Percentiles rank a stretch among this genome's conserved stretches.
Evolutionary conservation across 768 basidiomycete species (phyloP).

Genomic region (Trametes punicea): DNA sequence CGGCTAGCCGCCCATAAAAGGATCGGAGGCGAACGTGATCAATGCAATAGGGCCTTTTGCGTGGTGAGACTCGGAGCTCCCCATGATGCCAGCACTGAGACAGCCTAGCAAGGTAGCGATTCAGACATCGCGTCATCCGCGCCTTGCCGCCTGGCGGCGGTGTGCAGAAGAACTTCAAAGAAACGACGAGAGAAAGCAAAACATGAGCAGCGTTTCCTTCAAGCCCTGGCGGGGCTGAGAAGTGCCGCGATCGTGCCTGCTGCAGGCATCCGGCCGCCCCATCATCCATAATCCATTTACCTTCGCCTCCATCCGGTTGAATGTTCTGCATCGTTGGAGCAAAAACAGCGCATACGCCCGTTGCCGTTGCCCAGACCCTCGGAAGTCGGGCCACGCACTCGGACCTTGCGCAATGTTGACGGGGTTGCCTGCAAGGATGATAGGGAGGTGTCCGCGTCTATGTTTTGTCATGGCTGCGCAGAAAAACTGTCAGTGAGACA

Average conservation of each 20-base stretch:
- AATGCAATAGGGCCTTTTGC: background rate
- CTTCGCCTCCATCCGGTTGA: background rate
- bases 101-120: background rate
- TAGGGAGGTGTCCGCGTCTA: too few relatives aligned
- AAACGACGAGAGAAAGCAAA: too few relatives aligned
- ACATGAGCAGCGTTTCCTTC: too few relatives aligned
- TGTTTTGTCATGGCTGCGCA: background rate
- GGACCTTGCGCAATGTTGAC: background rate
- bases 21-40: background rate
- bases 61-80: background rate
- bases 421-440: too few relatives aligned
- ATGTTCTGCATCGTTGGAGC: background rate
- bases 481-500: too few relatives aligned
- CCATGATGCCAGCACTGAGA: slow-evolving; percentile 10
- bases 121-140: background rate
- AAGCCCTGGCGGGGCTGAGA: background rate
- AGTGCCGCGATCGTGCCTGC: background rate
- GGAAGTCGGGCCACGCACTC: background rate
- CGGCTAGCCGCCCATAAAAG: background rate
- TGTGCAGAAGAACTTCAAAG: too few relatives aligned
- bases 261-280: too few relatives aligned
- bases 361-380: too few relatives aligned
- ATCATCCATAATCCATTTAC: too few relatives aligned
- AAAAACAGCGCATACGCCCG: background rate
- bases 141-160: too few relatives aligned